phyloP scores from a whole-genome alignment of 345 rosid genomes.

The Eutrema japonicum region DNA sequence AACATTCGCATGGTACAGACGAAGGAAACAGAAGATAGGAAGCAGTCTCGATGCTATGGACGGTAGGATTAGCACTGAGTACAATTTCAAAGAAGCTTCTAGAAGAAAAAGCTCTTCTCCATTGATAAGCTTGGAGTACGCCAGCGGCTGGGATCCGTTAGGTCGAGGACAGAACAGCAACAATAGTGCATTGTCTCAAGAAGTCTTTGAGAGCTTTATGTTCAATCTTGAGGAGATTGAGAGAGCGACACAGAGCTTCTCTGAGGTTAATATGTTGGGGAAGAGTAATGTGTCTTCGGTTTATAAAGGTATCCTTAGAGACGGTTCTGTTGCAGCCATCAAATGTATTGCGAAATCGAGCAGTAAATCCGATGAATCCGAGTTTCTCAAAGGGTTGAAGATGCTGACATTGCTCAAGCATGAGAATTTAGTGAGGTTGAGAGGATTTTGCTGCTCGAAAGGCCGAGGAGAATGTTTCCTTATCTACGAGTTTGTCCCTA shows the following conservation, averaged over 20 bases:
- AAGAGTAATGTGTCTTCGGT: slow-evolving; percentile 74
- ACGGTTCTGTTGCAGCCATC: slow-evolving; percentile 74
- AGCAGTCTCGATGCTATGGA: slow-evolving; percentile 63
- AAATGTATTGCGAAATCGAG: slow-evolving; percentile 85
- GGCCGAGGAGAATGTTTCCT: slow-evolving; percentile 96
- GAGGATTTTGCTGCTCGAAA: slow-evolving; percentile 95
- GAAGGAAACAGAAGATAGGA: slow-evolving; percentile 73
- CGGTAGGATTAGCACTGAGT: slow-evolving; percentile 67
- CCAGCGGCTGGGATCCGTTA: slow-evolving; percentile 94
- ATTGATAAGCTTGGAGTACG: slow-evolving; percentile 83
- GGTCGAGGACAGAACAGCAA: slow-evolving; percentile 55
- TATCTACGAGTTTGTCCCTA: slow-evolving; percentile 79
- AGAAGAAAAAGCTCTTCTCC: slow-evolving; percentile 69
- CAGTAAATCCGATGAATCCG: slow-evolving; percentile 80
- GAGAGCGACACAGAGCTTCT: slow-evolving; percentile 92
- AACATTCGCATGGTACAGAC: slow-evolving; percentile 60
- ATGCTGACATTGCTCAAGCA: slow-evolving; percentile 72
- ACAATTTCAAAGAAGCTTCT: slow-evolving; percentile 59
- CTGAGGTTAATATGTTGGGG: slow-evolving; percentile 73
- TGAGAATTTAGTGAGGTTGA: slow-evolving; percentile 72
- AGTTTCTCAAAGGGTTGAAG: slow-evolving; percentile 82
- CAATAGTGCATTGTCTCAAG: slow-evolving; percentile 66
- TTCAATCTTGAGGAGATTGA: slow-evolving; percentile 93
- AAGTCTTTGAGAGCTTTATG: slow-evolving; percentile 86
- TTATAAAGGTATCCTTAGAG: slow-evolving; percentile 83